Evolutionary conservation across 306 rosid genomes (phyloP), one percentile per base, ranked within the genome.

Genomic region (Rosa multiflora): DNA sequence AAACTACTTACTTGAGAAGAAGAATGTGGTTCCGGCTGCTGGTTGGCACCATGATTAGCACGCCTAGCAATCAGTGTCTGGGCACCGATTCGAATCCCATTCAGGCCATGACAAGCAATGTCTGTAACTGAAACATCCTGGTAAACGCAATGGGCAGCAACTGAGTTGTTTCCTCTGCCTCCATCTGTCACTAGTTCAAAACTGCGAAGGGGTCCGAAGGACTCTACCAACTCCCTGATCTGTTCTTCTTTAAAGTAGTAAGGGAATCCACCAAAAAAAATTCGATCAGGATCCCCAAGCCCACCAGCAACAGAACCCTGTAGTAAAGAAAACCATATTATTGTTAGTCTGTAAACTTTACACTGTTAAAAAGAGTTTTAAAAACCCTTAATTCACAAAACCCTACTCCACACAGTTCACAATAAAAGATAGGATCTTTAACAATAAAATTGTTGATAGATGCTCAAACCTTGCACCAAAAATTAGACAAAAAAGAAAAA

Each of bases 231-330:
- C 87, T 92, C 97, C 71, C 93, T 88, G 79, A 92, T 88, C 83
- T 94, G 97, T 61, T 90, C 90, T 86, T 94, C 99, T 0, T 94
- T 94, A 64, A 94, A 94, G 88, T 94, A 94, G 75, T 94, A 94
- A 46, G 99, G 99, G 43, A 92, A 88, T 32, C 99, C 99, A 47
- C 97, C 99, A 26, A 94, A 95, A 88, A 92, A 94, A 81, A 94
- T 90, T 58, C 95, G 97, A 81, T 94, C 98, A 75, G 98, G 98
- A 49, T 96, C 98, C 89, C 92, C 97, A 20, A 92, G 93, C 77
- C 98, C 98, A 72, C 98, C 98, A 75, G 9, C 62, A 55, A 97
- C 97, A n/a, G 99, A 94, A 44, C 97, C 99, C 29, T 97, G 97
- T 26, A 93, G 86, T 79, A 94, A 20, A 55, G 8, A 55, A 17